Conservation (phyloP, 2,329 filamentous ascomycete species). For the Stagonosporopsis rhizophila region DNA sequence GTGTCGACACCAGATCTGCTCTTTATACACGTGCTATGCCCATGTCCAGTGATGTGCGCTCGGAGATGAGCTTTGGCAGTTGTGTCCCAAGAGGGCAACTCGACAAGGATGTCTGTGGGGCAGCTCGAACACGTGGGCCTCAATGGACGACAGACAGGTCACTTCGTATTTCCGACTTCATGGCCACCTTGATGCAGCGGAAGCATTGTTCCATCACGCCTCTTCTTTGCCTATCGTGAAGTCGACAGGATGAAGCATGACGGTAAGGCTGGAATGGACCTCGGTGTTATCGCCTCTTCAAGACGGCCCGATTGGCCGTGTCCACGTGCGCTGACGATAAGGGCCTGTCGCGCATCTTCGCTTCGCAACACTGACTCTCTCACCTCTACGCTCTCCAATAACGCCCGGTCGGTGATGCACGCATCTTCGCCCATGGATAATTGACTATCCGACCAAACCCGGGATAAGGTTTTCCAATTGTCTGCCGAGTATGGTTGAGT, state of each 20-base stretch:
- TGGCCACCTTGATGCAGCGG: neutral
- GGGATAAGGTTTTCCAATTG: slow-evolving; percentile 12
- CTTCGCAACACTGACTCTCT: slow-evolving; percentile 9
- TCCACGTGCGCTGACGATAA: slow-evolving; percentile 20
- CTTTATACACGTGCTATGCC: slow-evolving; percentile 4
- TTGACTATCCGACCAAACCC: slow-evolving; percentile 19
- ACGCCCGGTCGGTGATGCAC: slow-evolving; percentile 9
- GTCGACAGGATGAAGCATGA: neutral
- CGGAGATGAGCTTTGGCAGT: slow-evolving; percentile 36
- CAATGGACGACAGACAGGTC: slow-evolving; percentile 17
- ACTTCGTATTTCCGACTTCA: slow-evolving; percentile 3
- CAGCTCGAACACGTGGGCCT: slow-evolving; percentile 26
- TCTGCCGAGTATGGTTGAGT: slow-evolving; percentile 40
- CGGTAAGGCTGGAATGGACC: slow-evolving; percentile 3
- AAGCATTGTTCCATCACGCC: slow-evolving; percentile 5
- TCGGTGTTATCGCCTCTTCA: slow-evolving; percentile 7
- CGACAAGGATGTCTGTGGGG: slow-evolving; percentile 19
- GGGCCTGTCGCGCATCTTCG: slow-evolving; percentile 12
- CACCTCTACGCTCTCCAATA: slow-evolving; percentile 13
- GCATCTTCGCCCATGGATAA: slow-evolving; percentile 14
- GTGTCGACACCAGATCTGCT: neutral
- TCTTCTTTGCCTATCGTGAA: neutral
- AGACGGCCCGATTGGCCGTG: slow-evolving; percentile 13
- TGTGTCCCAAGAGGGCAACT: slow-evolving; percentile 30
- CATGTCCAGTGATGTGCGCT: slow-evolving; percentile 10